These are phyloP conservation scores for Paspalum notatum DNA, from an alignment of 176 grass and related monocot species.

Conservation along the genomic window DNA sequence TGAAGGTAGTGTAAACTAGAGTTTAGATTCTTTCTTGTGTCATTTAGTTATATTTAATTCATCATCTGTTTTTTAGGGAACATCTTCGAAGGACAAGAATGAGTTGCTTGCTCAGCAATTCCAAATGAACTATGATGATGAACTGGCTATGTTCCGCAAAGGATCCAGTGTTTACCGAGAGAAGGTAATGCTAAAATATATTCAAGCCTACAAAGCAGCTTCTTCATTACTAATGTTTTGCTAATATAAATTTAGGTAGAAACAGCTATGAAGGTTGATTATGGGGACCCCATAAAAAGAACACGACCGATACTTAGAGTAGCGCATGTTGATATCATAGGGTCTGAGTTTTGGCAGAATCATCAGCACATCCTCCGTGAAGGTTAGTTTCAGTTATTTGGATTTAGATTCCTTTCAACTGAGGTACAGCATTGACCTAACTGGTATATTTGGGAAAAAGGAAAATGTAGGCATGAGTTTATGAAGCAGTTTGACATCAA, in stretches of 20 bases:
- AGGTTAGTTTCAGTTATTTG: constrained; percentile 44
- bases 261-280: constrained; percentile 37
- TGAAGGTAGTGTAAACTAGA: constrained; percentile 54
- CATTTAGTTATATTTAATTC: constrained; percentile 8
- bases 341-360: constrained; percentile 20
- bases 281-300: constrained; percentile 43
- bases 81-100: constrained; percentile 72
- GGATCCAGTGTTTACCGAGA: constrained; percentile 72
- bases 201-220: background rate
- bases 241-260: constrained; percentile 43
- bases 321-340: constrained; percentile 53
- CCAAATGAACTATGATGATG: constrained; percentile 64
- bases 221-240: constrained; percentile 11
- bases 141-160: constrained; percentile 70
- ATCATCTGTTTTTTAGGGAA: constrained; percentile 47
- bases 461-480: constrained; percentile 60
- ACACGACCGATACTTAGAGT: constrained; percentile 15
- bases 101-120: constrained; percentile 68
- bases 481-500: constrained; percentile 66
- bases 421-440: constrained; percentile 28
- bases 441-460: constrained; percentile 32
- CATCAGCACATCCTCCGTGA: constrained; percentile 64
- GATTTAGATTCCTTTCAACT: constrained; percentile 33
- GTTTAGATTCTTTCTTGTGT: constrained; percentile 29
- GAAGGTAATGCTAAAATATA: constrained; percentile 47